Conservation (phyloP, 2,329 filamentous ascomycete genomes). For the Periglandula ipomoeae region DNA sequence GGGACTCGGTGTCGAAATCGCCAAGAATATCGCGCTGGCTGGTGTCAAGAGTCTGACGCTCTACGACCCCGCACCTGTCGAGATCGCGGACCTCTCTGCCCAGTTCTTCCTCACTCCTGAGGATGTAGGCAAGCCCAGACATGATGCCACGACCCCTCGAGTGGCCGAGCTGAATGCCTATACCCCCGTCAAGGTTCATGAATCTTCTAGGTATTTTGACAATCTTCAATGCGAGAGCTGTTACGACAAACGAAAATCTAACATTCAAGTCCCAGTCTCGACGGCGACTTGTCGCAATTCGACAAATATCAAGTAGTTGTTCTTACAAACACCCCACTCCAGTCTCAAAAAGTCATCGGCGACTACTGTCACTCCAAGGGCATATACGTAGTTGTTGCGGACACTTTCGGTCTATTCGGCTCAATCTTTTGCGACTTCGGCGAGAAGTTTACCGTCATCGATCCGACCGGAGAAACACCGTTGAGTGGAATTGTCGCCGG, state of each 20-base stretch:
- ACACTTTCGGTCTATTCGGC: slow-evolving; percentile 90
- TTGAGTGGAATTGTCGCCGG: slow-evolving; percentile 81
- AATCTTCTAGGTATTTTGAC: slow-evolving; percentile 40
- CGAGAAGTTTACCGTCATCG: slow-evolving; percentile 82
- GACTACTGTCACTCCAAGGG: slow-evolving; percentile 93
- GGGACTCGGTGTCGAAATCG: slow-evolving; percentile 93
- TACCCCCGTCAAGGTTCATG: slow-evolving; percentile 76
- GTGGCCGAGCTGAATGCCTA: slow-evolving; percentile 95
- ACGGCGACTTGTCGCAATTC: slow-evolving; percentile 67
- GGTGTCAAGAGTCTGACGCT: slow-evolving; percentile 96
- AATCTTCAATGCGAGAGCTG: too few species aligned
- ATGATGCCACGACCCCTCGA: slow-evolving; percentile 74
- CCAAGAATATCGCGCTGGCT: slow-evolving; percentile 96
- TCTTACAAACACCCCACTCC: slow-evolving; percentile 72
- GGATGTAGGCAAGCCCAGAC: slow-evolving; percentile 88
- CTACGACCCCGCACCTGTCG: slow-evolving; percentile 77
- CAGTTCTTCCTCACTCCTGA: slow-evolving; percentile 90
- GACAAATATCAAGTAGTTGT: slow-evolving; percentile 91
- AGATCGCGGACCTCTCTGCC: slow-evolving; percentile 83
- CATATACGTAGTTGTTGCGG: slow-evolving; percentile 80
- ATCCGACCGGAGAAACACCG: slow-evolving; percentile 83
- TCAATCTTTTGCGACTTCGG: slow-evolving; percentile 97
- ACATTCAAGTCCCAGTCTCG: slow-evolving; percentile 44
- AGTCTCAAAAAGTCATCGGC: slow-evolving; percentile 72
- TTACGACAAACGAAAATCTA: too few species aligned